A percentile compares a stretch with the other conserved stretches of the same genome.
phyloP scores from a whole-genome alignment of 2,329 filamentous ascomycete genomes.

The Fusarium verrucosum region DNA sequence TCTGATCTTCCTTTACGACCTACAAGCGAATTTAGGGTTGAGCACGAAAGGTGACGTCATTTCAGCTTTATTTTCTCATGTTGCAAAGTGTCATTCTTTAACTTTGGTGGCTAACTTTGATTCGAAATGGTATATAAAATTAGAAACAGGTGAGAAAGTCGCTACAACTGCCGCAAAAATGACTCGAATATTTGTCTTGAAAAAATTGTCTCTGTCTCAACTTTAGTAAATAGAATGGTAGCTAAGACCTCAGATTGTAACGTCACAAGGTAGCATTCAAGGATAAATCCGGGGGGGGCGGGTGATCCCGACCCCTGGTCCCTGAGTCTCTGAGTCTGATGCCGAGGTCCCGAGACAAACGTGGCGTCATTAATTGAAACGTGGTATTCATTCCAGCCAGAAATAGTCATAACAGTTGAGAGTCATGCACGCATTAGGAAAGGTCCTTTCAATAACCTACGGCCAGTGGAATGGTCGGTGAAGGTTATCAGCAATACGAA shows the following conservation, averaged over 20 bases:
- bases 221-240: no score
- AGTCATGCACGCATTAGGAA: conserved; percentile 1
- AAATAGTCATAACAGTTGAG: not conserved
- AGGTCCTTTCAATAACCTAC: conserved; percentile 1
- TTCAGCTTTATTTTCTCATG: no score
- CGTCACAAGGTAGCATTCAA: conserved; percentile 3
- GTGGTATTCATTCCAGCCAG: not conserved
- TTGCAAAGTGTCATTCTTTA: no score
- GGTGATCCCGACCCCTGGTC: conserved; percentile 7
- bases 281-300: conserved; percentile 19
- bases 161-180: not conserved
- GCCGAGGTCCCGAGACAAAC: conserved; percentile 7
- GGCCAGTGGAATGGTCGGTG: conserved; percentile 16
- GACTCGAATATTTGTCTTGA: no score
- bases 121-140: no score
- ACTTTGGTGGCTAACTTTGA: no score
- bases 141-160: no score
- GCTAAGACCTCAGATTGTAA: no score
- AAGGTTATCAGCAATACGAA: conserved; percentile 4
- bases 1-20: not conserved
- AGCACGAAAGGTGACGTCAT: no score
- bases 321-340: no score
- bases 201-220: no score
- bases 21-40: not conserved
- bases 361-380: conserved; percentile 7